Percentiles rank a stretch among this genome's conserved stretches.
Conservation (phyloP, 257 asterid species). For the Nicotiana knightiana region DNA sequence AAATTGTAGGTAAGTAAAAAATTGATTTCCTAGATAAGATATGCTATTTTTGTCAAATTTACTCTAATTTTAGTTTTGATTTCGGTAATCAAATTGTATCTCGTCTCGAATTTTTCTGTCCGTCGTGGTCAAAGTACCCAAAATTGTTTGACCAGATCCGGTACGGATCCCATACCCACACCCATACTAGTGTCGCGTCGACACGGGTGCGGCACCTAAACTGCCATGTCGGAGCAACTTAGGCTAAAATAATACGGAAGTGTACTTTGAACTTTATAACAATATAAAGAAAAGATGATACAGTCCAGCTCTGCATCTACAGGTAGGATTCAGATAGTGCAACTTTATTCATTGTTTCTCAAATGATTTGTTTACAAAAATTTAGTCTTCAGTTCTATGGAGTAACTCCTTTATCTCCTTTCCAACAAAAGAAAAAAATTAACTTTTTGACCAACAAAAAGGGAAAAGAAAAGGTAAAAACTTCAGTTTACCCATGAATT, state of each 20-base stretch:
- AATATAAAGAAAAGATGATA: background rate
- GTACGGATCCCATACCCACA: no score
- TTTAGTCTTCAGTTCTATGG: background rate
- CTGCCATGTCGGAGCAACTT: no score
- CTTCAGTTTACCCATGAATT: background rate
- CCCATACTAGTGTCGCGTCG: no score
- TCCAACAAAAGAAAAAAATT: background rate
- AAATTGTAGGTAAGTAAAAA: no score
- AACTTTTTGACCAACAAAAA: background rate
- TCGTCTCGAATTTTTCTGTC: no score
- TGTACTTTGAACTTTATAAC: background rate
- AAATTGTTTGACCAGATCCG: no score
- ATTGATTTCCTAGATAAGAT: no score
- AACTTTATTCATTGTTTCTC: background rate
- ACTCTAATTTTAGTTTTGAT: no score
- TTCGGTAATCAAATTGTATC: no score
- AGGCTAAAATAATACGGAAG: background rate
- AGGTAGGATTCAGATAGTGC: background rate
- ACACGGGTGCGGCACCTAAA: no score
- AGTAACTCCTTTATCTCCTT: background rate
- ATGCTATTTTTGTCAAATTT: no score
- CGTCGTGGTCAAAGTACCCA: no score
- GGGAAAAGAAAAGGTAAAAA: background rate
- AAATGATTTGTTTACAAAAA: background rate
- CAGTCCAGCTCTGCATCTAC: background rate